Evolutionary conservation across 2,329 filamentous ascomycete species (phyloP), one percentile per base, ranked within the genome.

Genomic region (Meredithiella fracta): DNA sequence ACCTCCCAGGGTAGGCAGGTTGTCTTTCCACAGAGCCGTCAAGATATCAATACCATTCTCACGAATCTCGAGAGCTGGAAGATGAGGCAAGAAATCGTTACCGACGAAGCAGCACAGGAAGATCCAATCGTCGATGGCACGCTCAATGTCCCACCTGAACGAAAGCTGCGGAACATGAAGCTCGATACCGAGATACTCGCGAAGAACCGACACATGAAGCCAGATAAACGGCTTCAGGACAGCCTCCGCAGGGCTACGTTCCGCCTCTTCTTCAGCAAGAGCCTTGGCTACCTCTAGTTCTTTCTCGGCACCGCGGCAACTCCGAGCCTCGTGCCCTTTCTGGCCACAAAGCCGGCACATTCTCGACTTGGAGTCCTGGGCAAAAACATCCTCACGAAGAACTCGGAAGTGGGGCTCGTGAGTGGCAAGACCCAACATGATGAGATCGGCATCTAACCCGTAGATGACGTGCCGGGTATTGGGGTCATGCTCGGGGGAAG

Each of bases 51-150:
- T 98, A 51, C 91, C 91, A 66, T 96, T 90, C 65, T 98, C 92
- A 59, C 92, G 82, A 67, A 98, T 97, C 67, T 97, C 92, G 58
- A 98, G 76, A 64, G 91, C 94, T n/a, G 92, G 92, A 58, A 98
- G 74, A 74, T 98, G 92, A 53, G 92, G 92, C 62, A 98, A 72
- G 71, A 98, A 98, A 72, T 98, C 94, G 69, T 98, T 98, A 62
- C 91, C 91, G 57, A 97, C 91, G 67, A 97, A 97, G 72, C 94
- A 97, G 71, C 91, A 97, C 82, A 97, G 92, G 68, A 97, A 97
- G 14, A 97, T 88, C 92, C 91, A 97, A 66, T 97, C 91, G 68
- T 97, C 92, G 58, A 97, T 79, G 25, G 90, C 90, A 61, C 92
- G 82, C 69, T 98, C 92, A 47, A 98, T 75, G 66, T 98, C 89